Percentiles rank a stretch among this genome's conserved stretches.
These are phyloP conservation scores for Solanum etuberosum DNA, from an alignment of 257 asterid genomes.

Conservation along the genomic window DNA sequence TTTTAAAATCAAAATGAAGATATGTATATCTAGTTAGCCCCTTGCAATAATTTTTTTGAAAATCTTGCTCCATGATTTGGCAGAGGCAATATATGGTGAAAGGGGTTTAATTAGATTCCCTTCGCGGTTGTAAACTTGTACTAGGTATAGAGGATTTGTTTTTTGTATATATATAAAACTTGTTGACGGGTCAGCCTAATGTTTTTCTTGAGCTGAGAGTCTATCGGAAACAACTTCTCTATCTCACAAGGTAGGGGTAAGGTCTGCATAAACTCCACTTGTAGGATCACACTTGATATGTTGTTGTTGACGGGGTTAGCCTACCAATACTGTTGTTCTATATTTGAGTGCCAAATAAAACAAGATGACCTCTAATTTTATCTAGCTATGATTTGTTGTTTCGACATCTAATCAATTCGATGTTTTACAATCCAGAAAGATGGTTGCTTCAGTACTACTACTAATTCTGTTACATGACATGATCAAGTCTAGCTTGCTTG, in stretches of 20 bases:
- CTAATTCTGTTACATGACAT: background rate
- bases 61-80: background rate
- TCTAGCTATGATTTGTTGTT: background rate
- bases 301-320: background rate
- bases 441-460: background rate
- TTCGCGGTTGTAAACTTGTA: background rate
- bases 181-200: background rate
- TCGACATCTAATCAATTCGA: background rate
- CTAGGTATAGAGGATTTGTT: background rate
- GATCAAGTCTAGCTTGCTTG: background rate
- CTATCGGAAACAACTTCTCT: background rate
- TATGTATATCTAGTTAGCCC: background rate
- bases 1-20: no score
- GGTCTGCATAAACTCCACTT: background rate
- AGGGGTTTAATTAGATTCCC: background rate
- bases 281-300: background rate
- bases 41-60: background rate
- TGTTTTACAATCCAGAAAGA: background rate
- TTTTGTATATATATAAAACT: background rate
- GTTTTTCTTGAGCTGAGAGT: background rate
- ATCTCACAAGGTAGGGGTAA: background rate
- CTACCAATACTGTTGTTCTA: background rate
- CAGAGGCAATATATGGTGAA: background rate
- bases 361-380: background rate
- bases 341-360: background rate